Evolutionary conservation across 164 flowering plant genomes (phyloP), one percentile per base, ranked within the genome.

Genomic region (Piper betle): DNA sequence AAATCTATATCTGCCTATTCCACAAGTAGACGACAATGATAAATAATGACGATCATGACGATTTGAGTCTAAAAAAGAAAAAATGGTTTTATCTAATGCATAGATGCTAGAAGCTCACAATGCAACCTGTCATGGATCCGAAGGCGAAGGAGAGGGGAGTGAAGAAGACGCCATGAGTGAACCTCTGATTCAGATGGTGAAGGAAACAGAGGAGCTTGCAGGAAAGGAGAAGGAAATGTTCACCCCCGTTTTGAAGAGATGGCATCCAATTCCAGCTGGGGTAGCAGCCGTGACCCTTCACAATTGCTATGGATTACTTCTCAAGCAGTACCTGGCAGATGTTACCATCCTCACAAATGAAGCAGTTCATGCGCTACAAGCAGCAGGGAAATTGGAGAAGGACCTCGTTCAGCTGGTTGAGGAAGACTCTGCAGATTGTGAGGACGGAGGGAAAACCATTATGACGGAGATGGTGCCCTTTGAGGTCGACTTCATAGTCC

Each of bases 381-480:
- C 81, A 61, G 97, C 97, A 2, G 97, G 84, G 18, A 84, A 82
- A 68, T 81, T 94, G 1, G 99, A 94, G 70, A 91, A 86, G 68
- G 56, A 69, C 46, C 63, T 94, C 73, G 82, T 91, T 12, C 89
- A 91, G 57, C 79, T 94, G 90, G 93, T 85, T 60, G 89, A 85
- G 37, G 99, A 88, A 65, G 96, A 88, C 59, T 79, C 89, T 18
- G 85, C 56, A 0, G 94, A 86, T 10, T 78, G 87, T 54, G 95
- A 86, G 48, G 97, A 94, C 69, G 93, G 93, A 15, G 97, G 96
- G 20, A 91, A 81, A 62, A 72, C 77, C 0, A 75, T 88, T 37
- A 82, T 88, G 38, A 73, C 88, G 63, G 93, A 88, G 63, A 91
- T 94, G 95, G 78, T 79, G 12, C 91, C 93, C 0, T 88, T 80